Evolutionary conservation across 805 yeast genomes (phyloP), one percentile per base, ranked within the genome.

Genomic region (Yarrowia osloensis): DNA sequence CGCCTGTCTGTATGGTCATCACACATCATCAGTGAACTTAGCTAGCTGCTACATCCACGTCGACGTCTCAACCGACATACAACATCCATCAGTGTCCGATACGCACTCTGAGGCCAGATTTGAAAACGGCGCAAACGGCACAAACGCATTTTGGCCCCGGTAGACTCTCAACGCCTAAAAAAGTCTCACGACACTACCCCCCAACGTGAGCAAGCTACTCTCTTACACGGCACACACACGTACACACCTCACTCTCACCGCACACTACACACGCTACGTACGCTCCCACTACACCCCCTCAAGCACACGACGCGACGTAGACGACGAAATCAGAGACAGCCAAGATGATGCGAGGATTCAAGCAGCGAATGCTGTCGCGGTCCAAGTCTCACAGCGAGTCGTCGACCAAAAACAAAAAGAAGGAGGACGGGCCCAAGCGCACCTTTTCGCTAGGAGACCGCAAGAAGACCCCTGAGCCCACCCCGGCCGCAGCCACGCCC

Each of bases 351-450:
- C 73, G 71, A 68, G 74, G 74, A 63, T 72, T 73, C 67, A 73
- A 72, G 54, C 74, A 73, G 69, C 74, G 74, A 35, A 72, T 73
- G 69, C 72, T 71, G 57, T 70, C 73, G 67, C 70, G 73, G 33
- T 70, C 73, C 46, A 69, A 70, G 65, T 69, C 68, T 57, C 63
- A 69, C 55, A 70, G 69, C 67, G 72, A 71, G 40, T 57, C 70
- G 39, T 67, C 70, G 37, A 35, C 57, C 22, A 68, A 67, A 37
- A 47, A 65, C 39, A 68, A 67, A 55, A 67, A 67, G 62, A 67
- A 67, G 63, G 69, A 68, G 54, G 66, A 61, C 22, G 54, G 54
- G 4, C 54, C 66, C 31, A 61, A 61, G 44, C 52, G 66, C 54
- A 44, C 66, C 19, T 61, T 61, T 24, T 61, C 66, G 26, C 44